Evolutionary conservation across 2,329 filamentous ascomycete species (phyloP).

Genomic region (Aspergillus pseudoglaucus): DNA sequence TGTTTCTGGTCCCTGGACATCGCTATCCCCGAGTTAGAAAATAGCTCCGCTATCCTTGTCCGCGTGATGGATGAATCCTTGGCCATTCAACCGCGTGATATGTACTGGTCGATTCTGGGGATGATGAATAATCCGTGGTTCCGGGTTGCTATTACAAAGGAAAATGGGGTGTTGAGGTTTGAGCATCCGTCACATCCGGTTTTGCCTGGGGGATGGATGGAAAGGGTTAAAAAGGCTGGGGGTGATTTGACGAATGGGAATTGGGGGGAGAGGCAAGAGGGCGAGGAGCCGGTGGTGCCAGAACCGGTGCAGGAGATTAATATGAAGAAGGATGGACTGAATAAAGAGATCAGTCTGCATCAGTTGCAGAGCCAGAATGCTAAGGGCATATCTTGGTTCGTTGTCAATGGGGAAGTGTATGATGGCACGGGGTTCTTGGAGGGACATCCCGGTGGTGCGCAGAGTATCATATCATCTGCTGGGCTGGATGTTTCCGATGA

Average conservation of each 20-base stretch:
- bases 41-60: slow-evolving; percentile 67
- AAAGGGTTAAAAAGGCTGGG: slow-evolving; percentile 73
- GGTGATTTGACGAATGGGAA: slow-evolving; percentile 73
- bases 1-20: slow-evolving; percentile 81
- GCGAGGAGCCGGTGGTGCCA: slow-evolving; percentile 36
- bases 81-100: slow-evolving; percentile 79
- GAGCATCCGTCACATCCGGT: slow-evolving; percentile 84
- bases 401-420: slow-evolving; percentile 82
- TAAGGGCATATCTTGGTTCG: slow-evolving; percentile 71
- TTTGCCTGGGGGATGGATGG: slow-evolving; percentile 86
- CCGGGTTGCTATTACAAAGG: slow-evolving; percentile 67
- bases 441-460: slow-evolving; percentile 77
- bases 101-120: slow-evolving; percentile 91
- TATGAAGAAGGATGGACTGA: slow-evolving; percentile 66
- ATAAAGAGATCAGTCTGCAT: slow-evolving; percentile 59
- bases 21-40: slow-evolving; percentile 53
- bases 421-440: slow-evolving; percentile 75
- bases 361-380: slow-evolving; percentile 64
- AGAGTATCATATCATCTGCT: slow-evolving; percentile 77
- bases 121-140: slow-evolving; percentile 99
- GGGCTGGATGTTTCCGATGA: slow-evolving; percentile 78
- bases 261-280: slow-evolving; percentile 69
- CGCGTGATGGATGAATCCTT: slow-evolving; percentile 86
- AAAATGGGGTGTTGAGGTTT: slow-evolving; percentile 61
- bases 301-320: slow-evolving; percentile 60